These are phyloP conservation scores for Maudiozyma bulderi DNA, from an alignment of 805 yeast species.

Conservation along the genomic window DNA sequence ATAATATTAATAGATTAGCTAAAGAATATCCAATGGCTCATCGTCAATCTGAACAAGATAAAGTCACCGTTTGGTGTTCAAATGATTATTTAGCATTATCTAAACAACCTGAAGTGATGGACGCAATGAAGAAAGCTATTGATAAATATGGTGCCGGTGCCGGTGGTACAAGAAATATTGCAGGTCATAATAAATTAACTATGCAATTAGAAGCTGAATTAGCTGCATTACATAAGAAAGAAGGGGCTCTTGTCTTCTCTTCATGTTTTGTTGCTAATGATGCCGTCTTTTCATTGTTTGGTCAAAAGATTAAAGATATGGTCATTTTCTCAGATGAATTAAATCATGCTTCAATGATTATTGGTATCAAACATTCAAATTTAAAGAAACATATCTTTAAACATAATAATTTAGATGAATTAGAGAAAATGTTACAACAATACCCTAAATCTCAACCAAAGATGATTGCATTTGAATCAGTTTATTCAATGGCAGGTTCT, in stretches of 20 bases:
- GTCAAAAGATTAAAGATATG: slow-evolving; percentile 80
- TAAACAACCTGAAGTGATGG: slow-evolving; percentile 59
- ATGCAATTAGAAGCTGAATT: slow-evolving; percentile 74
- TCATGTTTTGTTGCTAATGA: slow-evolving; percentile 97
- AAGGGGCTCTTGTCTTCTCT: slow-evolving; percentile 87
- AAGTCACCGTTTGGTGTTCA: slow-evolving; percentile 98
- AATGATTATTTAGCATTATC: slow-evolving; percentile 97
- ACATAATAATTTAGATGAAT: slow-evolving; percentile 79
- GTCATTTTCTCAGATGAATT: slow-evolving; percentile 87
- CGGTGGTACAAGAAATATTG: slow-evolving; percentile 98
- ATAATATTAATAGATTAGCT: slow-evolving; percentile 94
- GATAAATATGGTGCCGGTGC: slow-evolving; percentile 96
- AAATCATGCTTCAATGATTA: slow-evolving; percentile 97
- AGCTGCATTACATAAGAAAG: slow-evolving; percentile 88
- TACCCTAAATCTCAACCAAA: slow-evolving; percentile 87
- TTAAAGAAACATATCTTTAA: slow-evolving; percentile 82
- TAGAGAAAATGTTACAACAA: slow-evolving; percentile 66
- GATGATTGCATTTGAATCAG: slow-evolving; percentile 93
- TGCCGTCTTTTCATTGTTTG: slow-evolving; percentile 82
- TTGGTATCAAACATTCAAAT: slow-evolving; percentile 85
- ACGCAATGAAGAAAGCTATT: slow-evolving; percentile 69
- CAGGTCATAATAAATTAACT: slow-evolving; percentile 94
- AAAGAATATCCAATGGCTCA: slow-evolving; percentile 91
- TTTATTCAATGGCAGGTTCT: slow-evolving; percentile 97
- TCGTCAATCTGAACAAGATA: slow-evolving; percentile 59